Evolutionary conservation across 2,329 filamentous ascomycete species (phyloP).

Genomic region (Onygenales sp.): DNA sequence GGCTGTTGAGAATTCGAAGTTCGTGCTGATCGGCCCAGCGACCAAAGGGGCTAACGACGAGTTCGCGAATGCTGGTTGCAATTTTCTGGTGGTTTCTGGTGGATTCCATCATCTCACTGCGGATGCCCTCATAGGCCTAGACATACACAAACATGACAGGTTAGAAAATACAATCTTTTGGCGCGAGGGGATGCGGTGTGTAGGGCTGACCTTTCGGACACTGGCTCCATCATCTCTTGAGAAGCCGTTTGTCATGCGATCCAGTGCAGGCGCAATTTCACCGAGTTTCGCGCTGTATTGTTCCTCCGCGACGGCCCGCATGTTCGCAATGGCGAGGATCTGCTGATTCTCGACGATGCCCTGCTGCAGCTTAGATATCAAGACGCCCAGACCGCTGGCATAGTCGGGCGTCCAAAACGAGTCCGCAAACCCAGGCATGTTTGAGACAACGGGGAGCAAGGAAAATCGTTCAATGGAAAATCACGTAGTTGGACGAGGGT

Average conservation of each 20-base stretch:
- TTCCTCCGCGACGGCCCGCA: constrained; percentile 95
- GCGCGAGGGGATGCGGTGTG: too few relatives aligned
- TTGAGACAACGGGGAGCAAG: constrained; percentile 20
- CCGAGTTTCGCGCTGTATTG: constrained; percentile 69
- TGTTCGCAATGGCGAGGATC: constrained; percentile 76
- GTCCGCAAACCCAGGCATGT: constrained; percentile 82
- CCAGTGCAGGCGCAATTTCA: constrained; percentile 72
- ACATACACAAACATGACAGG: constrained; percentile 5
- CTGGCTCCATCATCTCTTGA: constrained; percentile 88
- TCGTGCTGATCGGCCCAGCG: constrained; percentile 97
- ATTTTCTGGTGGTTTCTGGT: constrained; percentile 89
- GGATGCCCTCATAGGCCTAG: constrained; percentile 88
- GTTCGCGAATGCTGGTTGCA: constrained; percentile 87
- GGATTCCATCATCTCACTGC: constrained; percentile 84
- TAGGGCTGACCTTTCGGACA: constrained; percentile 66
- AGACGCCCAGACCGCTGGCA: constrained; percentile 85
- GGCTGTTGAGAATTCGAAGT: constrained; percentile 78
- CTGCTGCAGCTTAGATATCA: constrained; percentile 95
- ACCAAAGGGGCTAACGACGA: constrained; percentile 88
- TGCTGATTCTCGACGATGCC: constrained; percentile 93
- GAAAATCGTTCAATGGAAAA: neutral
- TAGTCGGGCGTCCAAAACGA: constrained; percentile 99
- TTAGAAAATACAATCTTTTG: neutral
- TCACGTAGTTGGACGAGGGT: neutral
- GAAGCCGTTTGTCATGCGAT: constrained; percentile 75